Percentiles rank a stretch among this genome's conserved stretches.
These are phyloP conservation scores for Coniella vitis DNA, from an alignment of 2,329 filamentous ascomycete species.

Conservation along the genomic window DNA sequence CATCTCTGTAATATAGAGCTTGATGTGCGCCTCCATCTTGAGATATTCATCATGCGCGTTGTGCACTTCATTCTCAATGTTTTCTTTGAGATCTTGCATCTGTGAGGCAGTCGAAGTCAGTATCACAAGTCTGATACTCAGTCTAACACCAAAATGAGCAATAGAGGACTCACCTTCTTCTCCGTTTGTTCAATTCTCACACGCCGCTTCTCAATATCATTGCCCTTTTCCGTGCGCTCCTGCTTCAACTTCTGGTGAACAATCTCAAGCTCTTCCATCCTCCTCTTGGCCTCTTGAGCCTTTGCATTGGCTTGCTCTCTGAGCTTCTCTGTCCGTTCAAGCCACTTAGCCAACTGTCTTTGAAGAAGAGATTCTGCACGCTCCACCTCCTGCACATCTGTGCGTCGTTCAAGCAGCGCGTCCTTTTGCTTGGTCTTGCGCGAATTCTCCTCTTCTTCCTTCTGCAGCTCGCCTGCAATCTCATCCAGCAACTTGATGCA, in stretches of 20 bases:
- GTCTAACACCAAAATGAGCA: background rate
- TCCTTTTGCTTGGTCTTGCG: constrained; percentile 78
- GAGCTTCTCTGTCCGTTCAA: constrained; percentile 78
- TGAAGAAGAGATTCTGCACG: constrained; percentile 76
- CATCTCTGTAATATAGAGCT: constrained; percentile 98
- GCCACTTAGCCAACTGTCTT: constrained; percentile 78
- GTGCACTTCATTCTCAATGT: constrained; percentile 91
- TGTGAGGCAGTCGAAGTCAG: constrained; percentile 31
- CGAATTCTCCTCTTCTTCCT: constrained; percentile 84
- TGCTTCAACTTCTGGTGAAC: constrained; percentile 76
- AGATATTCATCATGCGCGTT: constrained; percentile 88
- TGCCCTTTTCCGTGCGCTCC: constrained; percentile 78
- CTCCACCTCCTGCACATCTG: constrained; percentile 87
- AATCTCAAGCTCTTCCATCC: constrained; percentile 82
- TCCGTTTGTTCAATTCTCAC: constrained; percentile 97
- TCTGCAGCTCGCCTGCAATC: constrained; percentile 72
- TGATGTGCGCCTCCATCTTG: constrained; percentile 96
- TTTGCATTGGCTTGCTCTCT: constrained; percentile 75
- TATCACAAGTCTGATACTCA: constrained; percentile 3
- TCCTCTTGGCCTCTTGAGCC: constrained; percentile 70
- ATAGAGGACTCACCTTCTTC: constrained; percentile 69
- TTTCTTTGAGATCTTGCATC: constrained; percentile 98
- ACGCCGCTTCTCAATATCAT: constrained; percentile 84
- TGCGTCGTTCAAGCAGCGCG: constrained; percentile 77
- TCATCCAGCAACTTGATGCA: constrained; percentile 89